Conservation (phyloP, 352 stramenopile genomes). For the Globisporangium abappressorium region DNA sequence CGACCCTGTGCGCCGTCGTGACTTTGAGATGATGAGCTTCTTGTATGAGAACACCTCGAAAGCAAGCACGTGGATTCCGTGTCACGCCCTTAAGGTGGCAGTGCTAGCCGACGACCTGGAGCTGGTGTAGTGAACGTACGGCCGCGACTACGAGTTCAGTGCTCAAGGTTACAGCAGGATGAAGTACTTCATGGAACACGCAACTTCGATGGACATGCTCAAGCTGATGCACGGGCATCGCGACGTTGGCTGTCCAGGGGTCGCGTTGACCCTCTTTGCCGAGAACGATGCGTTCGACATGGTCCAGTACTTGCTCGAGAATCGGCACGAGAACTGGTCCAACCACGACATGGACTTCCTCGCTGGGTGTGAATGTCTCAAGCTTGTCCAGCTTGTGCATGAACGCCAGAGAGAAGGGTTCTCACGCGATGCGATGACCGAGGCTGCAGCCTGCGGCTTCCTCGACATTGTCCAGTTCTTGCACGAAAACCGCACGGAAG, state of each 20-base stretch:
- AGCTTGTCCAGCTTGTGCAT: neutral
- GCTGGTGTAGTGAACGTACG: conserved; percentile 2
- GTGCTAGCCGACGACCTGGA: neutral
- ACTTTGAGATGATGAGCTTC: neutral
- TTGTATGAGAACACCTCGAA: neutral
- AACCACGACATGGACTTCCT: neutral
- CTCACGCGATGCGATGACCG: neutral
- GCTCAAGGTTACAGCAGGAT: too few relatives aligned
- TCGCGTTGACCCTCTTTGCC: neutral
- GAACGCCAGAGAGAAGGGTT: neutral
- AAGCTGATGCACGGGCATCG: neutral
- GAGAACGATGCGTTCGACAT: neutral
- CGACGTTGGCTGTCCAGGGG: too few relatives aligned
- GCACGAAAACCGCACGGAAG: neutral
- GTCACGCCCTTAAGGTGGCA: too few relatives aligned
- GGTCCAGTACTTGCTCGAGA: neutral
- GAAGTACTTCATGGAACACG: too few relatives aligned
- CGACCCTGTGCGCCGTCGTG: neutral
- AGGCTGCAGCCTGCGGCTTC: neutral
- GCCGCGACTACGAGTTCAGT: neutral
- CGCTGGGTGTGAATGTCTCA: neutral
- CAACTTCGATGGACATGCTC: too few relatives aligned
- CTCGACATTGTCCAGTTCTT: neutral
- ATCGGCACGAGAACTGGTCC: neutral
- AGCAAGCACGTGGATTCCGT: too few relatives aligned